These are phyloP conservation scores for Pythium volutum DNA, from an alignment of 352 stramenopile species.

Conservation along the genomic window DNA sequence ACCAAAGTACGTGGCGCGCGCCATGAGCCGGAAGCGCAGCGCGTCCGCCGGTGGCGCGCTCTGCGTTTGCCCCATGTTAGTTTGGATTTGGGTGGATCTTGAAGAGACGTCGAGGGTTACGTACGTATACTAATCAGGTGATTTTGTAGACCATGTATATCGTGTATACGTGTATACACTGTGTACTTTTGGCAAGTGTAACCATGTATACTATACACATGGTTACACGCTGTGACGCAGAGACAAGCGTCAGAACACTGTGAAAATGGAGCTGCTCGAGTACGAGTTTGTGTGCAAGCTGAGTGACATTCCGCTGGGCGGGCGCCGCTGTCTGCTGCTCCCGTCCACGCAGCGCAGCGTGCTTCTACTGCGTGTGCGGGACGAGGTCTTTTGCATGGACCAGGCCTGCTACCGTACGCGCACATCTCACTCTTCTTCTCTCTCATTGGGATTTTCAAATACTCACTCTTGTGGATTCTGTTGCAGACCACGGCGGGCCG, in stretches of 20 bases:
- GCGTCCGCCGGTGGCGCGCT: constrained; percentile 50
- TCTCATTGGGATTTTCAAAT: not conserved
- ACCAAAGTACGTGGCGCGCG: constrained; percentile 43
- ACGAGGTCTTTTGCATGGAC: constrained; percentile 81
- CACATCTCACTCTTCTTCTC: not conserved
- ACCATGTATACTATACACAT: no score
- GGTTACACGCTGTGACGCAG: not conserved
- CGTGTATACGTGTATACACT: no score
- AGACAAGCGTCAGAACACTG: not conserved
- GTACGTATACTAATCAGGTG: not conserved
- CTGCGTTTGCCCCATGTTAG: constrained; percentile 67
- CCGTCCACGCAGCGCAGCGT: constrained; percentile 67
- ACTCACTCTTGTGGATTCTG: not conserved
- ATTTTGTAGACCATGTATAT: no score
- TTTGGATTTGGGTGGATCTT: not conserved
- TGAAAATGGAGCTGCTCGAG: constrained; percentile 32
- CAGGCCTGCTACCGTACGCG: constrained; percentile 80
- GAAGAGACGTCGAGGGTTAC: constrained; percentile 8
- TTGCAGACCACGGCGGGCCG: constrained; percentile 78
- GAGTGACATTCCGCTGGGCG: constrained; percentile 49
- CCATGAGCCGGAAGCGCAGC: constrained; percentile 47
- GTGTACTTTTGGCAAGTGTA: no score
- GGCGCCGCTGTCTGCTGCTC: constrained; percentile 54
- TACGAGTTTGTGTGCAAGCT: constrained; percentile 73
- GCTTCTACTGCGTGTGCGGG: constrained; percentile 60